These are phyloP conservation scores for Pythium vanterpoolii DNA, from an alignment of 352 stramenopile species.

Conservation along the genomic window DNA sequence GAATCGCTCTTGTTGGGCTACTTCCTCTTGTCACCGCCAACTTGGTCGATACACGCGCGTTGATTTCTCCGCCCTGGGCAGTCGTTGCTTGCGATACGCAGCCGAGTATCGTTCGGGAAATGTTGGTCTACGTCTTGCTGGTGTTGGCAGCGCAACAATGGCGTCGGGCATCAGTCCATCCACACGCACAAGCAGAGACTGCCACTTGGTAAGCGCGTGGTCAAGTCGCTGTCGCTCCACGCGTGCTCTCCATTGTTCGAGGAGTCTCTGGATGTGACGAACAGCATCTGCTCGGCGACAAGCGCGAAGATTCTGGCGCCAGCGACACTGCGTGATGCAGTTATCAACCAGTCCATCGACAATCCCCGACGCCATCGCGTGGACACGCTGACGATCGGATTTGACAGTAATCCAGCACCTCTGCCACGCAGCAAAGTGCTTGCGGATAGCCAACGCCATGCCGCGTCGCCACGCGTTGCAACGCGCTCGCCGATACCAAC, in stretches of 20 bases:
- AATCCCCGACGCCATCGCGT: neutral
- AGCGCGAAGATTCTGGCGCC: neutral
- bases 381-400: neutral
- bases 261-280: neutral
- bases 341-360: neutral
- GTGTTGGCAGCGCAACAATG: neutral
- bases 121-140: neutral
- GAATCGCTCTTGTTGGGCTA: too few relatives aligned
- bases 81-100: constrained; percentile 2
- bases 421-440: constrained; percentile 12
- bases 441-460: constrained; percentile 1
- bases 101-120: constrained; percentile 7
- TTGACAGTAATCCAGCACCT: neutral
- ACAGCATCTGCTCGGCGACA: neutral
- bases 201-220: neutral
- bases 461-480: constrained; percentile 6
- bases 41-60: neutral
- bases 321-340: neutral
- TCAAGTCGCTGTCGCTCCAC: neutral
- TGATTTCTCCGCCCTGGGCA: neutral
- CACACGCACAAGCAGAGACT: neutral
- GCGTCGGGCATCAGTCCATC: too few relatives aligned
- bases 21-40: constrained; percentile 1
- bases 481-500: constrained; percentile 5
- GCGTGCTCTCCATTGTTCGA: neutral